These are phyloP conservation scores for Thielaviopsis euricoi DNA, from an alignment of 2,329 filamentous ascomycete species.

Conservation along the genomic window DNA sequence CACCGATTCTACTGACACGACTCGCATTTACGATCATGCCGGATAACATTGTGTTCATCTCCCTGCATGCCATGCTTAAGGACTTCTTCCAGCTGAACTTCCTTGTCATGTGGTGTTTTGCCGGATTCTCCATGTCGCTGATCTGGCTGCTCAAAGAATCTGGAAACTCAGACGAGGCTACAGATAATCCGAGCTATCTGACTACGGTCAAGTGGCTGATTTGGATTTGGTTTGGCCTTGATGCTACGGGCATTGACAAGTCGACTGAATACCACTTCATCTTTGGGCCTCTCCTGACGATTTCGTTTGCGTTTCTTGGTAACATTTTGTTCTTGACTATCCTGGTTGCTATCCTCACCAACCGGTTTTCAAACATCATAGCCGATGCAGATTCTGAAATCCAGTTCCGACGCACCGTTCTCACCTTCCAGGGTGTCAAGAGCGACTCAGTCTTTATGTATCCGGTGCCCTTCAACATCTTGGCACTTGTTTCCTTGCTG, in stretches of 20 bases:
- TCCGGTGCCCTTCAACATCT: constrained; percentile 52
- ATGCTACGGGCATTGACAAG: constrained; percentile 38
- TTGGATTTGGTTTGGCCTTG: constrained; percentile 66
- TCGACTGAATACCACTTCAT: constrained; percentile 45
- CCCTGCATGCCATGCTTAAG: constrained; percentile 56
- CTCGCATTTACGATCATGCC: constrained; percentile 59
- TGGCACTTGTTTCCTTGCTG: constrained; percentile 45
- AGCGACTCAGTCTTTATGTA: constrained; percentile 55
- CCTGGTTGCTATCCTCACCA: constrained; percentile 55
- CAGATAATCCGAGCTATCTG: constrained; percentile 22
- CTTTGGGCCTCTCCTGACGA: constrained; percentile 52
- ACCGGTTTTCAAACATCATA: constrained; percentile 56
- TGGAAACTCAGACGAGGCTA: constrained; percentile 13
- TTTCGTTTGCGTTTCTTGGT: constrained; percentile 56
- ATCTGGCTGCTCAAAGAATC: constrained; percentile 37
- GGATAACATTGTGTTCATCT: constrained; percentile 61
- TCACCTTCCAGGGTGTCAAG: constrained; percentile 61
- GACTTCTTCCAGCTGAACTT: constrained; percentile 53
- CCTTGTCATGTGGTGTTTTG: constrained; percentile 52
- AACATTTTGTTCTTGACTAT: constrained; percentile 63
- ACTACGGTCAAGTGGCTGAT: constrained; percentile 63
- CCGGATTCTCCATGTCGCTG: constrained; percentile 53
- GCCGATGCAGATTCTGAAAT: constrained; percentile 53
- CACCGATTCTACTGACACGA: constrained; percentile 52
- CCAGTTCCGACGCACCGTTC: constrained; percentile 52